Evolutionary conservation across 371 early-diverging fungal genomes (phyloP).

Genomic region (Mortierella sp.): DNA sequence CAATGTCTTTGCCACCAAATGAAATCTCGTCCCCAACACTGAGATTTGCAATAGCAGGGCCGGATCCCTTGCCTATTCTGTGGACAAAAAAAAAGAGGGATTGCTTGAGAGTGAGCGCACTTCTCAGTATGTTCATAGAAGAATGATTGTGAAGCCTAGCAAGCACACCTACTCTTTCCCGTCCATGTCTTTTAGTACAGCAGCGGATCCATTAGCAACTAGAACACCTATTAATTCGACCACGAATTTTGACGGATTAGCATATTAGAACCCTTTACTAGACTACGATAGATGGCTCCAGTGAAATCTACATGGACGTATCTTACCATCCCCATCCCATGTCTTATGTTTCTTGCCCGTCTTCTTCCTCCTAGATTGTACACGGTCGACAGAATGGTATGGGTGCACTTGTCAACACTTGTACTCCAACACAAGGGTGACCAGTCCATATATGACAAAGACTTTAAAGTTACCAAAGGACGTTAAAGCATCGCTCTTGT

Average conservation of each 20-base stretch:
- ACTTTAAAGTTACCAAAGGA: slow-evolving; percentile 30
- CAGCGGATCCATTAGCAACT: slow-evolving; percentile 34
- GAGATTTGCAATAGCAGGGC: slow-evolving; percentile 12
- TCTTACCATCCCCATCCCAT: slow-evolving; percentile 68
- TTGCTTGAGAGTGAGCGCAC: neutral
- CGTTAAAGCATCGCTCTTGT: slow-evolving; percentile 34
- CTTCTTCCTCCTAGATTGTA: slow-evolving; percentile 39
- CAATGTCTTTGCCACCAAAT: slow-evolving; percentile 62
- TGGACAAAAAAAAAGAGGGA: neutral
- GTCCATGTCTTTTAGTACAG: slow-evolving; percentile 40
- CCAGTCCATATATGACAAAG: neutral
- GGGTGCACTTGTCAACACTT: neutral
- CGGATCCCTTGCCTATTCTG: slow-evolving; percentile 45
- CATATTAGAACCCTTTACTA: neutral
- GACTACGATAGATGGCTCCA: neutral
- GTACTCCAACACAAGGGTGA: neutral
- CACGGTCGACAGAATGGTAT: neutral
- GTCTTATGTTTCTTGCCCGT: slow-evolving; percentile 65
- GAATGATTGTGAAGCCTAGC: neutral
- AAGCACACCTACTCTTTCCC: slow-evolving; percentile 60
- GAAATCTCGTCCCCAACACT: slow-evolving; percentile 51
- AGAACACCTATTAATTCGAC: slow-evolving; percentile 31
- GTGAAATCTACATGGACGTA: slow-evolving; percentile 7
- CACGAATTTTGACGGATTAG: neutral
- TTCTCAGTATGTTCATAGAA: neutral